Percentiles rank a stretch among this genome's conserved stretches.
Conservation (phyloP, 768 basidiomycete species). For the Boletellus ananiceps region DNA sequence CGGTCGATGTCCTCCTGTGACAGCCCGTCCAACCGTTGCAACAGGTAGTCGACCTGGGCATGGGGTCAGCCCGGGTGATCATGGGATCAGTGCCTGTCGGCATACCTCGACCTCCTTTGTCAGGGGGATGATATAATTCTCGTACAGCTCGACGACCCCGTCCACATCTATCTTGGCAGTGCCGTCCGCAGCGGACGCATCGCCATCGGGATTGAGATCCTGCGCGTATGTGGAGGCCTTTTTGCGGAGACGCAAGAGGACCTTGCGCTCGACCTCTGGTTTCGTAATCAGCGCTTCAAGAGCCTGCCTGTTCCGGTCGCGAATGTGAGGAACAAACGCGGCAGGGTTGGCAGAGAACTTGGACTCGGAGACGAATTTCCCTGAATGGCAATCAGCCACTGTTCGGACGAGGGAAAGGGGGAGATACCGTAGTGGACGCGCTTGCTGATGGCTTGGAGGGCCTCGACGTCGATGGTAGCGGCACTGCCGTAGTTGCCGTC, state of each 20-base stretch:
- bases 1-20: slow-evolving; percentile 74
- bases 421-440: slow-evolving; percentile 92
- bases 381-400: slow-evolving; percentile 38
- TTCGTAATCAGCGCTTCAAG: slow-evolving; percentile 93
- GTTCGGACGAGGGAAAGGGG: slow-evolving; percentile 11
- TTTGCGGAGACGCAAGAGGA: slow-evolving; percentile 79
- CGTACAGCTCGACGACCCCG: slow-evolving; percentile 88
- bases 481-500: slow-evolving; percentile 98
- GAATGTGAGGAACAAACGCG: slow-evolving; percentile 91
- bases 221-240: slow-evolving; percentile 80
- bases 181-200: slow-evolving; percentile 35
- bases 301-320: slow-evolving; percentile 65
- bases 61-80: slow-evolving; percentile 1
- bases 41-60: slow-evolving; percentile 87
- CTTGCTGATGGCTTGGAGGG: slow-evolving; percentile 96
- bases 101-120: slow-evolving; percentile 97
- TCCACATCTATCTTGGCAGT: slow-evolving; percentile 83
- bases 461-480: slow-evolving; percentile 91
- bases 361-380: slow-evolving; percentile 98
- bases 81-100: slow-evolving; percentile 7
- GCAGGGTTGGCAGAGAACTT: slow-evolving; percentile 88
- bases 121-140: slow-evolving; percentile 92
- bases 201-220: slow-evolving; percentile 72
- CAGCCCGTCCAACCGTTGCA: slow-evolving; percentile 82
- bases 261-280: slow-evolving; percentile 85